Percentiles rank a stretch among this genome's conserved stretches.
These are phyloP conservation scores for Eucalyptus dawsonii DNA, from an alignment of 345 rosid species.

Conservation along the genomic window DNA sequence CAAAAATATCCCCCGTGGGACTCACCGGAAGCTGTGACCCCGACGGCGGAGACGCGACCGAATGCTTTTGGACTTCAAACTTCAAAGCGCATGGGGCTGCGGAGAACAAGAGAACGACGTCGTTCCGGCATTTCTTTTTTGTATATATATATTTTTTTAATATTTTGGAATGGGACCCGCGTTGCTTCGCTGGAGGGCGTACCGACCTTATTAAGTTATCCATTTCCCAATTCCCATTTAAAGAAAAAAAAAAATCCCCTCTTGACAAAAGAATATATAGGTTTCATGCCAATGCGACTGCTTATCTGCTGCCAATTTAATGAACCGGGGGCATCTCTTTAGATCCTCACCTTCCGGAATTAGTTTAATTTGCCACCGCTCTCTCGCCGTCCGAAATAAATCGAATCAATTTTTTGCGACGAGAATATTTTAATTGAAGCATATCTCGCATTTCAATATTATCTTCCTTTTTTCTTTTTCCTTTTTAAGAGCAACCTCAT, in stretches of 20 bases:
- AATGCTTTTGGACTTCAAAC: background rate
- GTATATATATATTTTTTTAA: background rate
- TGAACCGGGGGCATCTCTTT: background rate
- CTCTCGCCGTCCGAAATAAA: background rate
- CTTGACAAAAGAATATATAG: background rate
- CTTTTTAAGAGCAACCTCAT: background rate
- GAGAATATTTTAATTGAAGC: background rate
- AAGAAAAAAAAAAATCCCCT: background rate
- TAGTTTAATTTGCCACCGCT: background rate
- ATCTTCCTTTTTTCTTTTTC: accelerated
- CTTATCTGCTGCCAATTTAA: background rate
- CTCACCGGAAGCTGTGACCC: background rate
- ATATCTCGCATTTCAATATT: accelerated
- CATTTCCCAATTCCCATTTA: background rate
- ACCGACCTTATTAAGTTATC: background rate
- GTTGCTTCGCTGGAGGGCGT: background rate
- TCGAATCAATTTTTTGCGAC: background rate
- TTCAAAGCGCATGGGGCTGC: background rate
- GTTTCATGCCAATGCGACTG: background rate
- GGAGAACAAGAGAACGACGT: background rate
- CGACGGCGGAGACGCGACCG: background rate
- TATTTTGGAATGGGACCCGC: background rate
- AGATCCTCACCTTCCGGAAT: background rate
- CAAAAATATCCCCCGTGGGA: background rate
- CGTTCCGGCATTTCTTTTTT: background rate